Conservation (phyloP, 495 filamentous ascomycete genomes). For the Jackrogersella multiformis region DNA sequence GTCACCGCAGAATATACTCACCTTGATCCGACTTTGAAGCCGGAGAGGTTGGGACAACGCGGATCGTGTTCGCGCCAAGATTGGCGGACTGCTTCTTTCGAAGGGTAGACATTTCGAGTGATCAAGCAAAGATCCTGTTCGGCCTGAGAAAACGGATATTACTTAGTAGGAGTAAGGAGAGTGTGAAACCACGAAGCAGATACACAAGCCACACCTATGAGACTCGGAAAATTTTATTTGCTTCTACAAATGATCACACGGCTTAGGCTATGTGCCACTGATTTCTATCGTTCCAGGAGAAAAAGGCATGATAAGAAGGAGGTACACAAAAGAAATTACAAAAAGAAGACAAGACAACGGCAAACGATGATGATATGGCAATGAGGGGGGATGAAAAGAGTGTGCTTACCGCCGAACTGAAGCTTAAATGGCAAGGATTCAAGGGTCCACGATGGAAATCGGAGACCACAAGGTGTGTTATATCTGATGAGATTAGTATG, state of each 20-base stretch:
- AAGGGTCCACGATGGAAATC: background rate
- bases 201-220: background rate
- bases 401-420: background rate
- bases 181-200: background rate
- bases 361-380: too few relatives aligned
- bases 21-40: slow-evolving; percentile 32
- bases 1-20: slow-evolving; percentile 9
- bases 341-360: too few relatives aligned
- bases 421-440: background rate
- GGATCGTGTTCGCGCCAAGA: slow-evolving; percentile 1
- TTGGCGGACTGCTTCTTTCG: slow-evolving; percentile 28
- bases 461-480: background rate
- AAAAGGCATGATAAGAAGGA: background rate
- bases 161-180: background rate
- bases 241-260: background rate
- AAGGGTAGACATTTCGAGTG: slow-evolving; percentile 13
- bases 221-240: background rate
- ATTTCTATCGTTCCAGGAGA: background rate
- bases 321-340: background rate
- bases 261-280: background rate
- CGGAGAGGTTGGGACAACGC: background rate
- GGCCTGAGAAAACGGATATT: background rate
- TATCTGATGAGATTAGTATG: background rate
- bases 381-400: background rate
- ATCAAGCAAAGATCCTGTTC: too few relatives aligned